A percentile compares a stretch with the other conserved stretches of the same genome.
These are phyloP conservation scores for Dictyostelium intermedium DNA, from an alignment of 78 protist species.

Conservation along the genomic window DNA sequence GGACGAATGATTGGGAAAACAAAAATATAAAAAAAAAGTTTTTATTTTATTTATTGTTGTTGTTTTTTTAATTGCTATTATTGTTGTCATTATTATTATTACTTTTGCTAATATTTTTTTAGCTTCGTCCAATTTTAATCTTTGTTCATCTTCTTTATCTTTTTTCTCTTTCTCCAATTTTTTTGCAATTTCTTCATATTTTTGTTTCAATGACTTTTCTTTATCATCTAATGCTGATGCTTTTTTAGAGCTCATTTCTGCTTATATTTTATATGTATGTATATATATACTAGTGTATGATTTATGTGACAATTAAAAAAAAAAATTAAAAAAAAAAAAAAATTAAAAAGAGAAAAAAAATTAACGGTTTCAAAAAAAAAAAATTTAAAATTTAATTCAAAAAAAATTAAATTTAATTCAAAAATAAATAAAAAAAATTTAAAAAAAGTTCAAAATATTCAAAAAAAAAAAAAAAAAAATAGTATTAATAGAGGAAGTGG, in stretches of 20 bases:
- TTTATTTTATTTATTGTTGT: not conserved
- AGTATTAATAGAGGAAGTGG: too few relatives aligned
- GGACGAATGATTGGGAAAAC: not conserved
- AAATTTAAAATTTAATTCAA: too few relatives aligned
- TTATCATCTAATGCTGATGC: conserved; percentile 20
- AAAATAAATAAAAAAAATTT: not conserved
- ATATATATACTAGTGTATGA: not conserved
- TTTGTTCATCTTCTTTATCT: conserved; percentile 24
- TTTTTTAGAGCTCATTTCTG: conserved; percentile 1
- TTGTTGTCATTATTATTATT: not conserved
- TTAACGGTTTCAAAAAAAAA: not conserved
- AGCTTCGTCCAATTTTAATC: conserved; percentile 33
- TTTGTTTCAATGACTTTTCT: conserved; percentile 38
- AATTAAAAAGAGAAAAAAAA: not conserved
- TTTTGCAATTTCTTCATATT: conserved; percentile 47
- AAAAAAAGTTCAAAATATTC: not conserved
- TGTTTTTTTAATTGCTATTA: not conserved
- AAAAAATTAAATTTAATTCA: not conserved
- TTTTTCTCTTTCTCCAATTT: conserved; percentile 13
- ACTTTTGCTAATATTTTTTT: conserved; percentile 15
- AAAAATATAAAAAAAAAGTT: not conserved
- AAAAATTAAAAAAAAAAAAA: not conserved
- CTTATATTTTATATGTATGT: not conserved
- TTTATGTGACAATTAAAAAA: not conserved
- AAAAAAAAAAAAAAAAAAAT: not conserved